Evolutionary conservation across 495 filamentous ascomycete species (phyloP), one percentile per base, ranked within the genome.

Genomic region (Cercophora samala): DNA sequence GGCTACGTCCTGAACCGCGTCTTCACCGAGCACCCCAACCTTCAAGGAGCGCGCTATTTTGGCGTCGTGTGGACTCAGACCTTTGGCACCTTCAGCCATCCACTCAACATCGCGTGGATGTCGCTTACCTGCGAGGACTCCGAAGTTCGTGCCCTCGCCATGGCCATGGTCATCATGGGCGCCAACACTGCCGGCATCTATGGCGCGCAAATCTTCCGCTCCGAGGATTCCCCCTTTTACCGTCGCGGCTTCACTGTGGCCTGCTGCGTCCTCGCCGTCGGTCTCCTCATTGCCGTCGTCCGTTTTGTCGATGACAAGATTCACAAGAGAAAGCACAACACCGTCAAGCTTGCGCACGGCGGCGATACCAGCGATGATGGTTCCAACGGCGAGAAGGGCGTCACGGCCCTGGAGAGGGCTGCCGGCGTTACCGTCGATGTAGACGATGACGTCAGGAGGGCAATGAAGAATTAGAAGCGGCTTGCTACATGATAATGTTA

Each of bases 111-210:
- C 21, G 70, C 78, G 3, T 79, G 78, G 78, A 74, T 79, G 73
- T 75, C 77, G 1, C 70, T 80, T 8, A 71, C 75, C 54, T 72
- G 76, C 60, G 64, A 65, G 4, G 69, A 75, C 22, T 72, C 74
- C 1, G 78, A 76, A 37, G 76, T 76, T 60, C 71, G 76, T 29
- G 76, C 78, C 1, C 66, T 80, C 6, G 73, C 76, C 65, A 76
- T 80, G 73, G 71, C 74, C 29, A 78, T 85, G 82, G 74, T 84
- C 59, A 82, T 88, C 52, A 86, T 87, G 83, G 81, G 81, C 18
- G 86, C 82, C 29, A 85, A 85, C 64, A 79, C 78, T 63, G 78
- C 81, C 6, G 83, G 83, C 5, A 87, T 84, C 37, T 82, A 82
- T 15, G 84, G 85, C 17, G 80, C 80, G 5, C 84, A 87, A 69